Evolutionary conservation across 2,329 filamentous ascomycete genomes (phyloP).

Genomic region (Colletotrichum lini): DNA sequence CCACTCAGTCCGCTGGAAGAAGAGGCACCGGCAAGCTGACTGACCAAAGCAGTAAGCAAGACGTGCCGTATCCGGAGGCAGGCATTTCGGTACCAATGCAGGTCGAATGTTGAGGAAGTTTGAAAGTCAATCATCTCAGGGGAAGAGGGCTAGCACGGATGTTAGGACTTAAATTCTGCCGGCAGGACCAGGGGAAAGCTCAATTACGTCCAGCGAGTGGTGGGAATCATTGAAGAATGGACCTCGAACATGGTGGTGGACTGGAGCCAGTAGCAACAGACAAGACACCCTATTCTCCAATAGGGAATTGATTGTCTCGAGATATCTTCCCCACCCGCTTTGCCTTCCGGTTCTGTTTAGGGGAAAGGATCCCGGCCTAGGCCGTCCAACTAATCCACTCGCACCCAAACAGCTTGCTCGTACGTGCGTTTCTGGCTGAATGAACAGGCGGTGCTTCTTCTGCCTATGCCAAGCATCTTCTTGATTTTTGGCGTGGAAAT

Average conservation of each 20-base stretch:
- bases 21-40: neutral
- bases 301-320: constrained; percentile 33
- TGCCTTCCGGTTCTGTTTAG: constrained; percentile 9
- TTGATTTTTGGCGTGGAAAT: neutral
- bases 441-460: neutral
- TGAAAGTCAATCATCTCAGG: neutral
- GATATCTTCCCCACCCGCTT: constrained; percentile 14
- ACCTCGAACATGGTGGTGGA: neutral
- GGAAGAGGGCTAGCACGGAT: constrained; percentile 7
- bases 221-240: neutral
- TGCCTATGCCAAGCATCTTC: neutral
- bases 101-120: constrained; percentile 1
- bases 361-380: constrained; percentile 5
- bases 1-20: too few species aligned
- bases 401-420: neutral
- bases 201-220: constrained; percentile 4
- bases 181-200: constrained; percentile 15
- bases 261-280: neutral
- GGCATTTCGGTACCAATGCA: constrained; percentile 21
- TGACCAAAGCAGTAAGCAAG: constrained; percentile 22
- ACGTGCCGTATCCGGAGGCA: constrained; percentile 6
- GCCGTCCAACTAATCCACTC: constrained; percentile 1
- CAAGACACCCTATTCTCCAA: constrained; percentile 12
- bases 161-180: neutral
- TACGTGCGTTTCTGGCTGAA: constrained; percentile 1